Evolutionary conservation across 2,329 filamentous ascomycete genomes (phyloP).

Genomic region (Aspergillus sp.): DNA sequence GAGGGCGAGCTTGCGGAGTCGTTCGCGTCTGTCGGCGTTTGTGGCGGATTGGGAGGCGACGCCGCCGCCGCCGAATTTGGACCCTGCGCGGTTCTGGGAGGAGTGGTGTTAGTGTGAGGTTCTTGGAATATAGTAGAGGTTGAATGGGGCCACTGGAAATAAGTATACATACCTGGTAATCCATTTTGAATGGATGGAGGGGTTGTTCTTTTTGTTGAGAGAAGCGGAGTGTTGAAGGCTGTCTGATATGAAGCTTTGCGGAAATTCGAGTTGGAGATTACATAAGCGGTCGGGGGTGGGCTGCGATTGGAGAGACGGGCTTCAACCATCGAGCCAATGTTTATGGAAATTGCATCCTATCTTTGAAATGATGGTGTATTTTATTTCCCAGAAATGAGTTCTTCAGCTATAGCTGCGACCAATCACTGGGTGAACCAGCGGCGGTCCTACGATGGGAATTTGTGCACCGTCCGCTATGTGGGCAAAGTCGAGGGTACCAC

Average conservation of each 20-base stretch:
- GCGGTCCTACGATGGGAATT: conserved; percentile 71
- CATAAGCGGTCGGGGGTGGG: conserved; percentile 19
- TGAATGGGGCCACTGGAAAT: neutral
- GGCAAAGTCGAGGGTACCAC: conserved; percentile 74
- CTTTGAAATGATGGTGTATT: neutral
- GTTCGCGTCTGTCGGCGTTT: conserved; percentile 95
- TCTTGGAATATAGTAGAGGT: neutral
- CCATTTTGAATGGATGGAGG: conserved; percentile 37
- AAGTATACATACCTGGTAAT: conserved; percentile 48
- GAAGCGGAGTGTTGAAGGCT: conserved; percentile 8
- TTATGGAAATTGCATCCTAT: neutral
- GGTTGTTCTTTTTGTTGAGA: neutral
- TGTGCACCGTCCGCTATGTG: conserved; percentile 83
- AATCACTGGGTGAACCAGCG: conserved; percentile 65
- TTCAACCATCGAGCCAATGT: neutral
- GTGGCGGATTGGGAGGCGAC: conserved; percentile 91
- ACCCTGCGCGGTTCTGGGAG: conserved; percentile 83
- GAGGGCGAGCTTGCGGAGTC: conserved; percentile 94
- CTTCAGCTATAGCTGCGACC: neutral
- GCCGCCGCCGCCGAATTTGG: conserved; percentile 96
- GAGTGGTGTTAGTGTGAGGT: conserved; percentile 4
- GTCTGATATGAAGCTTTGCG: conserved; percentile 14
- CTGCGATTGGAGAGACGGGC: conserved; percentile 9
- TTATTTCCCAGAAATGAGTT: neutral
- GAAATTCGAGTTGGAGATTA: conserved; percentile 23